Evolutionary conservation across 257 asterid genomes (phyloP).

Genomic region (Lavandula angustifolia): DNA sequence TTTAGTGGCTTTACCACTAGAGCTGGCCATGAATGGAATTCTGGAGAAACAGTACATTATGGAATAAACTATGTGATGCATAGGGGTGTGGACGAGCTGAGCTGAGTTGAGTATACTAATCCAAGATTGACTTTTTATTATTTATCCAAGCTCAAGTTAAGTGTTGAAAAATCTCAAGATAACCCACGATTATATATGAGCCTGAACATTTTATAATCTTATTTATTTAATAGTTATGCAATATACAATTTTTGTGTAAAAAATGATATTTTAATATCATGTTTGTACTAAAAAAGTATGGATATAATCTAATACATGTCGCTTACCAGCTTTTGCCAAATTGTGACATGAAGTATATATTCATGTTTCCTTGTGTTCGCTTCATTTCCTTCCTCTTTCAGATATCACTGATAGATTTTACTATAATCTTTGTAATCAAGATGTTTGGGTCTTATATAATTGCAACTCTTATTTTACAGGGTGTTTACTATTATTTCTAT

Average conservation of each 20-base stretch:
- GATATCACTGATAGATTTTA: slow-evolving; percentile 29
- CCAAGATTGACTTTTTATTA: background rate
- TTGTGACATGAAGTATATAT: slow-evolving; percentile 7
- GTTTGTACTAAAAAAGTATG: background rate
- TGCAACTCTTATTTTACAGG: slow-evolving; percentile 74
- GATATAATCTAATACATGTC: background rate
- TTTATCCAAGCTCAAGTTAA: background rate
- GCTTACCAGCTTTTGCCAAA: background rate
- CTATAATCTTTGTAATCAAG: slow-evolving; percentile 25
- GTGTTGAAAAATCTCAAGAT: background rate
- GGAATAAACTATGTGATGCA: background rate
- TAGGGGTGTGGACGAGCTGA: too few relatives aligned
- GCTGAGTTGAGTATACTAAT: too few relatives aligned
- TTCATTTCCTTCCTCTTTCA: background rate
- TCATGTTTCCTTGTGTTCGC: slow-evolving; percentile 1
- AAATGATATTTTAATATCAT: background rate
- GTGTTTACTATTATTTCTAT: slow-evolving; percentile 99
- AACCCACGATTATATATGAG: background rate
- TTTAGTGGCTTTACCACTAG: too few relatives aligned
- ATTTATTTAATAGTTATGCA: background rate
- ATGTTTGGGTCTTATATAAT: slow-evolving; percentile 46
- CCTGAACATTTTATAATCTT: background rate
- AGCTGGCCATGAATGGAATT: background rate
- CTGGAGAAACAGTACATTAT: slow-evolving; percentile 6
- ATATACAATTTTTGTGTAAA: background rate